These are phyloP conservation scores for Salvia sclarea DNA, from an alignment of 305 asterid species.

Conservation along the genomic window DNA sequence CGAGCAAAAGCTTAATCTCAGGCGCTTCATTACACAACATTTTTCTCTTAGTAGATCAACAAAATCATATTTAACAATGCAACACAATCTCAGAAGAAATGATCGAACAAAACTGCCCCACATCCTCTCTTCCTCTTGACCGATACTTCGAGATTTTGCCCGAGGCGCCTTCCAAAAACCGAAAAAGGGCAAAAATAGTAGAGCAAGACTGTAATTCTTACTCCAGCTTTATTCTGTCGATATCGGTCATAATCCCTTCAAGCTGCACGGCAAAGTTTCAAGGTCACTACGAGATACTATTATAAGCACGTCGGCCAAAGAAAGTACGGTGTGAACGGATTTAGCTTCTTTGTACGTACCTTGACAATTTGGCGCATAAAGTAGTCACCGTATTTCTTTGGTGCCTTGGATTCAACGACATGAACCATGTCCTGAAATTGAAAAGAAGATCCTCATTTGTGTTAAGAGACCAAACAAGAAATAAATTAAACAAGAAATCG, in stretches of 20 bases:
- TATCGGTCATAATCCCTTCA: conserved; percentile 64
- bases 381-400: conserved; percentile 73
- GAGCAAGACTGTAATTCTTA: conserved; percentile 25
- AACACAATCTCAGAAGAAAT: background rate
- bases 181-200: background rate
- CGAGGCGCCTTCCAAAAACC: background rate
- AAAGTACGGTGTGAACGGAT: conserved; percentile 27
- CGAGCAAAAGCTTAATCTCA: background rate
- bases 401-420: conserved; percentile 66
- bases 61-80: conserved; percentile 10
- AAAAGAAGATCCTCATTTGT: background rate
- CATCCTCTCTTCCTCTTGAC: background rate
- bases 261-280: conserved; percentile 43
- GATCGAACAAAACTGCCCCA: conserved; percentile 27
- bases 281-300: background rate
- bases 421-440: conserved; percentile 62
- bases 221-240: conserved; percentile 70
- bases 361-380: conserved; percentile 79
- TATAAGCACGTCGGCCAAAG: background rate
- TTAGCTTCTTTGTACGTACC: conserved; percentile 37
- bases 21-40: background rate
- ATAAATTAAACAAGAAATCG: conserved; percentile 29
- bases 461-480: too few relatives aligned
- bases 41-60: background rate
- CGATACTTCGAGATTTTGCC: background rate